These are phyloP conservation scores for Boletales sp. DNA, from an alignment of 768 basidiomycete species.

Conservation along the genomic window DNA sequence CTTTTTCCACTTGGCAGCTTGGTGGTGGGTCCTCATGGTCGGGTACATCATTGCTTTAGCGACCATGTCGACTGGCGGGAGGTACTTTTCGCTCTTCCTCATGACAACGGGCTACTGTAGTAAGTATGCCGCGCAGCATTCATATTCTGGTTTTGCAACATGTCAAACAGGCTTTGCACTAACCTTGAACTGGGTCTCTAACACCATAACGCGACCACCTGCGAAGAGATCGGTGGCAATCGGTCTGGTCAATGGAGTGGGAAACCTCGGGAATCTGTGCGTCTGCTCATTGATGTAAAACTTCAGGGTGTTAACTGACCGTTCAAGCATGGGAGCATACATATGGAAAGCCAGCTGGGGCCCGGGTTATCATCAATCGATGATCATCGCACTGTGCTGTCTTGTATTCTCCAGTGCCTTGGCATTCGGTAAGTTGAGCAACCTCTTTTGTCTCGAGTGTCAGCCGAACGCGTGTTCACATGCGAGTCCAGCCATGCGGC, in stretches of 20 bases:
- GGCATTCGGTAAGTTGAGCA: conserved; percentile 30
- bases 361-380: conserved; percentile 58
- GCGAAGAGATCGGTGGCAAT: conserved; percentile 53
- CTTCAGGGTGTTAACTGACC: background rate
- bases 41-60: conserved; percentile 62
- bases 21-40: conserved; percentile 60
- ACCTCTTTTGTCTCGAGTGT: too few species aligned
- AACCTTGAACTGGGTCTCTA: conserved; percentile 61
- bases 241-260: conserved; percentile 57
- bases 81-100: conserved; percentile 61
- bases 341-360: conserved; percentile 61
- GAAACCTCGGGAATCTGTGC: conserved; percentile 57
- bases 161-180: conserved; percentile 34
- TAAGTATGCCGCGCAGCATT: conserved; percentile 5
- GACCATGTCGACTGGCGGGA: conserved; percentile 47
- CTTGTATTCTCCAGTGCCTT: conserved; percentile 33
- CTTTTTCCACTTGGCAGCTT: conserved; percentile 54
- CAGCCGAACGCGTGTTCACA: too few species aligned
- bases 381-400: conserved; percentile 46
- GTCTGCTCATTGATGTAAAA: conserved; percentile 14
- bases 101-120: conserved; percentile 57
- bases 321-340: conserved; percentile 53
- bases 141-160: too few species aligned
- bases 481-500: conserved; percentile 35
- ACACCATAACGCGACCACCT: conserved; percentile 57